Conservation (phyloP, 164 flowering plant species). For the Brasenia schreberi region DNA sequence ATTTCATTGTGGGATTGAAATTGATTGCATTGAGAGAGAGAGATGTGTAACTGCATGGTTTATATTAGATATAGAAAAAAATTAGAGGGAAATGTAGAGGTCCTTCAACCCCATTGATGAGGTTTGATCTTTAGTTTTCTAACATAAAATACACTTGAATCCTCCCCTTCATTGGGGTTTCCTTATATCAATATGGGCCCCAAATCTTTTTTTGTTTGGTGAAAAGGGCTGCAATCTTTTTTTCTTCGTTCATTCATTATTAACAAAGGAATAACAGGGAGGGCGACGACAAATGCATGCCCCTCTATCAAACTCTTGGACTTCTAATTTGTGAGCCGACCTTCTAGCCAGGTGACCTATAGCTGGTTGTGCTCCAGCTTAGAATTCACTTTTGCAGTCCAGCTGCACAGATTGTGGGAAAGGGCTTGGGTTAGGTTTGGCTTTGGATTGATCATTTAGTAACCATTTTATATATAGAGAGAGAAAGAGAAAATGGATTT, state of each 20-base stretch:
- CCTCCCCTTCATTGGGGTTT: background rate
- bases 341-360: background rate
- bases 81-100: background rate
- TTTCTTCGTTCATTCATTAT: background rate
- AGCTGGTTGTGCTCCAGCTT: too few species aligned
- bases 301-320: background rate
- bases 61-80: too few species aligned
- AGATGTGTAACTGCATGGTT: background rate
- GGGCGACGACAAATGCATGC: background rate
- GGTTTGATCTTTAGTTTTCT: background rate
- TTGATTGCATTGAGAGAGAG: background rate
- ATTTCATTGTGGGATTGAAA: background rate
- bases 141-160: background rate
- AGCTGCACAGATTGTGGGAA: too few species aligned
- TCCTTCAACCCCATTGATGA: background rate
- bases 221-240: background rate
- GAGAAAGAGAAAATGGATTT: too few species aligned
- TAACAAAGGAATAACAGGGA: too few species aligned
- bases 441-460: too few species aligned
- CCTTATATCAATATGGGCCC: background rate
- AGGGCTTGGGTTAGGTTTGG: too few species aligned
- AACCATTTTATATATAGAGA: too few species aligned
- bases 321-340: background rate
- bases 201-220: background rate
- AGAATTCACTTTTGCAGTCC: too few species aligned